These are phyloP conservation scores for Silene uniflora DNA, from an alignment of 148 eudicot species.

Conservation along the genomic window DNA sequence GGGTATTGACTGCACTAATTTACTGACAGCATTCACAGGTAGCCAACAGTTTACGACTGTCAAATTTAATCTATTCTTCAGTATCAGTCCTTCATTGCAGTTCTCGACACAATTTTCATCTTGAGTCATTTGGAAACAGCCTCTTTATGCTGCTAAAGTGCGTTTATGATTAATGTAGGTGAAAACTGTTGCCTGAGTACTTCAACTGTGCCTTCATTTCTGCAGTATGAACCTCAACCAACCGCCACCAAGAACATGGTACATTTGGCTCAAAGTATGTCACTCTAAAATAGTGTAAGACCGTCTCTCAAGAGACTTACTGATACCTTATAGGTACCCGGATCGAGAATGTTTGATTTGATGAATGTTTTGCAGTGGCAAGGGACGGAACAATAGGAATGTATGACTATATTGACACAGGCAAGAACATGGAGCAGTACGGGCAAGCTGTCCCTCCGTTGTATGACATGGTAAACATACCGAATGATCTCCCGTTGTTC, in stretches of 20 bases:
- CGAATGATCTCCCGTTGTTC: constrained; percentile 49
- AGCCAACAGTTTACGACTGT: not conserved
- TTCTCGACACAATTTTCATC: too few relatives aligned
- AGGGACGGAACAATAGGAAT: constrained; percentile 47
- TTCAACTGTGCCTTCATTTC: constrained; percentile 34
- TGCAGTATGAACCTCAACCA: constrained; percentile 51
- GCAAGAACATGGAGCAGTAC: constrained; percentile 41
- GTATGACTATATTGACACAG: constrained; percentile 41
- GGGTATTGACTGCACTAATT: constrained; percentile 50
- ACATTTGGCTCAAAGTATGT: constrained; percentile 75
- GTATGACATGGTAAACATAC: constrained; percentile 46
- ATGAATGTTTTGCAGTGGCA: constrained; percentile 44
- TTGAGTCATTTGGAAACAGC: too few relatives aligned
- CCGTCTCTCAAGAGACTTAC: too few relatives aligned
- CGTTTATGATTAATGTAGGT: constrained; percentile 31
- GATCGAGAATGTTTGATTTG: not conserved
- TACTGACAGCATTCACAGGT: constrained; percentile 65
- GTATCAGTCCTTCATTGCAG: too few relatives aligned
- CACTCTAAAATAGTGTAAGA: too few relatives aligned
- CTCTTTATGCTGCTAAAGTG: too few relatives aligned
- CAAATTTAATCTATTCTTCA: too few relatives aligned
- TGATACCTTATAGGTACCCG: too few relatives aligned
- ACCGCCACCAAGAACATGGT: constrained; percentile 75
- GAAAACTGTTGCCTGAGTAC: constrained; percentile 61
- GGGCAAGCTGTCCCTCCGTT: constrained; percentile 46